Percentiles rank a stretch among this genome's conserved stretches.
Conservation (phyloP, 306 rosid species). For the Luffa acutangula region DNA sequence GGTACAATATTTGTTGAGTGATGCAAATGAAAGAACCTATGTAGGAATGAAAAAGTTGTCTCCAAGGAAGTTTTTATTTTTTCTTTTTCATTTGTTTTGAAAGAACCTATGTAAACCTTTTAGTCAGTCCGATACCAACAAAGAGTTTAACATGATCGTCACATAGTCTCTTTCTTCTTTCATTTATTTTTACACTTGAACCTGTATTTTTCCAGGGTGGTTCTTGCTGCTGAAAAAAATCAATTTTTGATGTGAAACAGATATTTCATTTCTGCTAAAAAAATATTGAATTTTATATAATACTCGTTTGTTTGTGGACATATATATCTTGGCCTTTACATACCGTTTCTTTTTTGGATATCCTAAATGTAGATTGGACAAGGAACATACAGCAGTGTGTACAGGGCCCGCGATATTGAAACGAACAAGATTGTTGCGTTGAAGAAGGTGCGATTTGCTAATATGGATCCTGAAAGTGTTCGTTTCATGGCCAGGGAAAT, state of each 20-base stretch:
- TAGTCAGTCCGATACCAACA: background rate
- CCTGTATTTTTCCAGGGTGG: background rate
- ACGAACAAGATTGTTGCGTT: slow-evolving; percentile 64
- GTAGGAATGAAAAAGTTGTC: background rate
- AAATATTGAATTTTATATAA: background rate
- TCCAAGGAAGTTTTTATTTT: background rate
- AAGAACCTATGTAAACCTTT: background rate
- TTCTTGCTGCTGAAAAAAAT: background rate
- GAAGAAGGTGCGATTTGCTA: slow-evolving; percentile 78
- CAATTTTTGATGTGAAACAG: background rate
- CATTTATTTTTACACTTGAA: background rate
- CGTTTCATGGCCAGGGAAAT: slow-evolving; percentile 85
- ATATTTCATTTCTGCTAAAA: background rate
- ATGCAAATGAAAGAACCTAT: background rate
- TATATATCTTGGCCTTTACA: background rate
- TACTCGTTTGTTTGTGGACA: background rate
- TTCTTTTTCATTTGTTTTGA: background rate
- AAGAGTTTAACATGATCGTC: slow-evolving; percentile 1
- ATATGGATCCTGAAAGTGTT: slow-evolving; percentile 83
- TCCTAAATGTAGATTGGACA: slow-evolving; percentile 56
- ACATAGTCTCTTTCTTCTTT: background rate
- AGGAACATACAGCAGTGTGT: slow-evolving; percentile 89
- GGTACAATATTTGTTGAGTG: background rate
- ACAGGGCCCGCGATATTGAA: slow-evolving; percentile 71
- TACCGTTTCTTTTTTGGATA: background rate